phyloP scores from a whole-genome alignment of 2,329 filamentous ascomycete species.

The Lasiodiplodia theobromae region DNA sequence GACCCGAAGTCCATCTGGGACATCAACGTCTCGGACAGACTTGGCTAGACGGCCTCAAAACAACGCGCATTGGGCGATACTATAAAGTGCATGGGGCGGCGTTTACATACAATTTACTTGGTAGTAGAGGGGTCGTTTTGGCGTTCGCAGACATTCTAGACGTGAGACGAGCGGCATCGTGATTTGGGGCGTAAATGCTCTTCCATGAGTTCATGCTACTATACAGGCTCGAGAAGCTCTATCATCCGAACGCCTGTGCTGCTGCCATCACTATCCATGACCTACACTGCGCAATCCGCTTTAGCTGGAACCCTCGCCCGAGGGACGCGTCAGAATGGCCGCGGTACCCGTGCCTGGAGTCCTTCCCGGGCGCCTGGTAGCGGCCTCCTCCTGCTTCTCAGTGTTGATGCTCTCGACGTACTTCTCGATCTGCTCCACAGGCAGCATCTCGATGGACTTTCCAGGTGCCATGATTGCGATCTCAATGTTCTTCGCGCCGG shows the following conservation, averaged over 20 bases:
- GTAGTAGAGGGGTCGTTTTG: background rate
- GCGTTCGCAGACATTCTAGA: background rate
- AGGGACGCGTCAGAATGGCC: slow-evolving; percentile 74
- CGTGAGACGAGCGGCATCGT: background rate
- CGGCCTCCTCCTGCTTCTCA: slow-evolving; percentile 98
- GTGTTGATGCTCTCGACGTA: slow-evolving; percentile 99
- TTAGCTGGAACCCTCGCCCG: slow-evolving; percentile 45
- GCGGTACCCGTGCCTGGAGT: slow-evolving; percentile 73
- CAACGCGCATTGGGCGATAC: background rate
- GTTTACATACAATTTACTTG: slow-evolving; percentile 18
- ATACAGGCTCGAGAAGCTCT: slow-evolving; percentile 16
- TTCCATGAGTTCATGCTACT: slow-evolving; percentile 16
- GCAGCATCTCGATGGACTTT: slow-evolving; percentile 89
- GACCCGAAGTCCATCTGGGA: slow-evolving; percentile 75
- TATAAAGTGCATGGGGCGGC: slow-evolving; percentile 27
- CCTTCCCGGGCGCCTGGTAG: slow-evolving; percentile 79
- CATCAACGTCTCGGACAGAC: slow-evolving; percentile 74
- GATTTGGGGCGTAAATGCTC: slow-evolving; percentile 8
- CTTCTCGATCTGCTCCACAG: slow-evolving; percentile 92
- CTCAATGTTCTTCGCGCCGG: slow-evolving; percentile 99
- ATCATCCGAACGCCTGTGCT: slow-evolving; percentile 9
- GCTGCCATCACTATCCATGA: slow-evolving; percentile 4
- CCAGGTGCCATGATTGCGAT: slow-evolving; percentile 97
- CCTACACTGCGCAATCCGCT: slow-evolving; percentile 1
- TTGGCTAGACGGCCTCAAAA: slow-evolving; percentile 64